Evolutionary conservation across 1,139 yeast species (phyloP).

Genomic region (Spathaspora sp.): DNA sequence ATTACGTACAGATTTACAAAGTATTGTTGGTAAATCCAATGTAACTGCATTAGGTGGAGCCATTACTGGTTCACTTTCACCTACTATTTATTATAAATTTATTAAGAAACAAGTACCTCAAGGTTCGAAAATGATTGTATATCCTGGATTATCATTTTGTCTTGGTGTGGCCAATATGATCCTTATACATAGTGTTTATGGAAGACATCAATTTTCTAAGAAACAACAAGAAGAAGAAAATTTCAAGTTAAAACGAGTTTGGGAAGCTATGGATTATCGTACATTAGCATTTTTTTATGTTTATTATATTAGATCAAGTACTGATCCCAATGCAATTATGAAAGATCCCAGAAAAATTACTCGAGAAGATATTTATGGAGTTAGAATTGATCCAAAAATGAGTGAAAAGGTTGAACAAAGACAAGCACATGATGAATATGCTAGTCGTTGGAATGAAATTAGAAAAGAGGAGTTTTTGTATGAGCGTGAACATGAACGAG

Average conservation of each 20-base stretch:
- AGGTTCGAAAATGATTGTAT: slow-evolving; percentile 19
- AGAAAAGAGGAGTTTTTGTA: slow-evolving; percentile 15
- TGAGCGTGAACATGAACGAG: not conserved
- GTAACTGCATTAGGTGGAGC: slow-evolving; percentile 27
- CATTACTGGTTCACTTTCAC: slow-evolving; percentile 24
- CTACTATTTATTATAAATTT: slow-evolving; percentile 23
- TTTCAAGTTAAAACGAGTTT: slow-evolving; percentile 24
- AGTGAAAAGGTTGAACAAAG: slow-evolving; percentile 4
- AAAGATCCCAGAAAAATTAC: slow-evolving; percentile 38
- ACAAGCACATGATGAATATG: not conserved
- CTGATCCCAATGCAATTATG: slow-evolving; percentile 34
- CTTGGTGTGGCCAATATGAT: slow-evolving; percentile 28
- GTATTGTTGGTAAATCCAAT: slow-evolving; percentile 26
- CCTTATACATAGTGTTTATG: slow-evolving; percentile 12
- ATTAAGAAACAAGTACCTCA: slow-evolving; percentile 7
- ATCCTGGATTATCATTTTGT: slow-evolving; percentile 35
- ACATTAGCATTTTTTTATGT: slow-evolving; percentile 37
- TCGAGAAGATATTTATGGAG: slow-evolving; percentile 15
- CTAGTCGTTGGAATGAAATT: slow-evolving; percentile 28
- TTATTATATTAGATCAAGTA: slow-evolving; percentile 34
- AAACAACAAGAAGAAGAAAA: slow-evolving; percentile 10
- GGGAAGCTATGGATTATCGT: slow-evolving; percentile 41
- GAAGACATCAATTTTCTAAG: not conserved
- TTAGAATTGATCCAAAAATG: slow-evolving; percentile 7
- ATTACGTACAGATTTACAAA: slow-evolving; percentile 31